Base-by-base conservation (phyloP, 371 early-diverging fungal genomes). In the Apophysomyces variabilis region DNA sequence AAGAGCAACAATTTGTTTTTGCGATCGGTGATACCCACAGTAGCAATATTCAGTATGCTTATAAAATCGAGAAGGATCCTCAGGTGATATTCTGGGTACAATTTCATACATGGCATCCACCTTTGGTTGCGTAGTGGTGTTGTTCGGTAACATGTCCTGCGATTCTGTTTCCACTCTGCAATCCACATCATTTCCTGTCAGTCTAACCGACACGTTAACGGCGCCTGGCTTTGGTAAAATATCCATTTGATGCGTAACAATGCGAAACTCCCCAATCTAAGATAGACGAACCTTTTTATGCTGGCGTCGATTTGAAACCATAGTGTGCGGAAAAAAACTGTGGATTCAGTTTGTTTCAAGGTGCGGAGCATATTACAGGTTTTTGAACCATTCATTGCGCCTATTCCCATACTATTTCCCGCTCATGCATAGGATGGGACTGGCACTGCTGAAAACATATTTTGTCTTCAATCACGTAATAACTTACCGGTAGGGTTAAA, bases 11-110 rank as follows among this genome's bases (percentile, higher is more conserved):
- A 16, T 6, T 13, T 13, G 6, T 13, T 45, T 45, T 1, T 18
- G 18, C 7, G 13, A n/a, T 45, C 46, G 9, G 13, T 12, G 6
- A 50, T 21, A 38, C 66, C 35, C 44, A 66, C 66, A 66, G 16
- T 16, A 61, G 61, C 66, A 66, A 21, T 61, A 66, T 9, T 58
- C 66, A 12, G 61, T 57, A 57, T 66, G 66, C 18, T 45, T 26
- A 32, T 41, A 32, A 38, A 21, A 50, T 32, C 58, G 18, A 3
- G 54, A 50, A 21, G 47, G 41, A 35, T 59, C 58, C 12, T 43
- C 38, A 38, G 32, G 64, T 37, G 54, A 37, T 13, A 16, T 14
- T 35, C n/a, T 12, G 37, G 12, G 57, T 9, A 38, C 57, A 18
- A 8, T 21, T 57, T 57, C 38, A 54, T 32, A 64, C 64, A 57